Base-by-base conservation (phyloP, 2,329 filamentous ascomycete genomes). In the Ophiocordyceps camponoti-saundersi region DNA sequence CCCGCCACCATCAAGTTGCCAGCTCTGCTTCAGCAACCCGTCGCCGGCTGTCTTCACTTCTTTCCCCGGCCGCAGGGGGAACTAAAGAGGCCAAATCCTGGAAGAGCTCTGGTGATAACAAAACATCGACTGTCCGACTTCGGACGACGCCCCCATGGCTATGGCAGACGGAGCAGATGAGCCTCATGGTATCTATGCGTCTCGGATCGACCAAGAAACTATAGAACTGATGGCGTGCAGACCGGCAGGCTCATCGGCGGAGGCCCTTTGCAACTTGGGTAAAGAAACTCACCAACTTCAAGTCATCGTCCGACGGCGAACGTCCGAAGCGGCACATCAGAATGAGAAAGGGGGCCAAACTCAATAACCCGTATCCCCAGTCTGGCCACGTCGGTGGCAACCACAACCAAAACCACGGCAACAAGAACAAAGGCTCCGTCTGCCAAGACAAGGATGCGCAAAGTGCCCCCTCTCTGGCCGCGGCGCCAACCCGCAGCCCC, bases 201-300 rank as follows among this genome's bases (percentile, higher is more conserved):
- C 36, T 40, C 36, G 16, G 12, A 5, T 34, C 32, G 16, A n/a
- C 3, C 32, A 13, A 34, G 7, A 34, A 15, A 34, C 7, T 20
- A 20, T 18, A 40, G 36, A 20, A 20, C 36, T 40, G 36, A 40
- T 5, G 36, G 18, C 26, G 3, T 51, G 55, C 65, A 88, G 83
- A 88, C 62, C 77, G 79, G 54, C 72, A 73, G 53, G 54, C 65
- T 58, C 76, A 75, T 56, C 83, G 87, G 53, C 82, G 88, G 56
- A 80, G 85, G 52, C 90, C 89, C 22, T 96, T 96, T 61, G 78
- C 89, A 44, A 85, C 81, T 54, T 93, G 90, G 84, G 87, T 98
- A 71, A 94, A 89, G 72, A 89, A 89, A 59, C 77, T 96, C 48
- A 81, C 88, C 51, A 90, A 82, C 61, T 82, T 95, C 65, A 95